phyloP scores from a whole-genome alignment of 139 green algal species.

The Chlamydomonas sp. region DNA sequence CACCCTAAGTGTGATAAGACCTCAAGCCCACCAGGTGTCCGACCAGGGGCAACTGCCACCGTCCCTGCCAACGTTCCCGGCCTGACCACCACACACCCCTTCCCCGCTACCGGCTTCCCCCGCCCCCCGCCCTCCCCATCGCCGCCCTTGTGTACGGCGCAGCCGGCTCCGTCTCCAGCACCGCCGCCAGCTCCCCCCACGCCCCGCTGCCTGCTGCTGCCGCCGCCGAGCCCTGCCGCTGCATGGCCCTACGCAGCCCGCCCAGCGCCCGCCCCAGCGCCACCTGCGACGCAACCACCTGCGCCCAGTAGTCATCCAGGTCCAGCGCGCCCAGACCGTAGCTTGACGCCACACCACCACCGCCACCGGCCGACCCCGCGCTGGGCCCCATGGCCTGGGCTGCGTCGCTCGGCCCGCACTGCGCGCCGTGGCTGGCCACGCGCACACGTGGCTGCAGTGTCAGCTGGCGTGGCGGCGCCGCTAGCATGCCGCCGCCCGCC shows the following conservation, averaged over 20 bases:
- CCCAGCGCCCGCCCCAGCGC: slow-evolving; percentile 3
- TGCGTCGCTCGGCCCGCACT: background rate
- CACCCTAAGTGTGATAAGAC: no score
- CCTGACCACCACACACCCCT: no score
- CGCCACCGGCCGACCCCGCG: background rate
- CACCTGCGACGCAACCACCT: background rate
- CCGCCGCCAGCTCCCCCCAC: slow-evolving; percentile 12
- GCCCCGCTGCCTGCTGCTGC: background rate
- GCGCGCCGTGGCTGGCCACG: background rate
- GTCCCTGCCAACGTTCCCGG: no score
- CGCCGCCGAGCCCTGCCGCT: background rate
- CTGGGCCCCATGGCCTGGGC: background rate
- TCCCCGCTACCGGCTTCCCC: no score
- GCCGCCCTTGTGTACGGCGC: no score
- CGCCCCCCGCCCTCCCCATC: no score
- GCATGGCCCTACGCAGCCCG: background rate
- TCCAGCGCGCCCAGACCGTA: background rate
- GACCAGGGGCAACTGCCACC: no score
- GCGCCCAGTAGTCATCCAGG: slow-evolving; percentile 16
- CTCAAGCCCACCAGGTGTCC: no score
- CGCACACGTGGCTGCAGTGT: background rate
- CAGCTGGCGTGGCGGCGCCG: slow-evolving; percentile 1
- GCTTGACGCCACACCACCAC: background rate
- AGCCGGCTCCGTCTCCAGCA: slow-evolving; percentile 4
- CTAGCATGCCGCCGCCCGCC: background rate